Conservation (phyloP, 352 stramenopile genomes). For the Pythium rhizo-oryzae region DNA sequence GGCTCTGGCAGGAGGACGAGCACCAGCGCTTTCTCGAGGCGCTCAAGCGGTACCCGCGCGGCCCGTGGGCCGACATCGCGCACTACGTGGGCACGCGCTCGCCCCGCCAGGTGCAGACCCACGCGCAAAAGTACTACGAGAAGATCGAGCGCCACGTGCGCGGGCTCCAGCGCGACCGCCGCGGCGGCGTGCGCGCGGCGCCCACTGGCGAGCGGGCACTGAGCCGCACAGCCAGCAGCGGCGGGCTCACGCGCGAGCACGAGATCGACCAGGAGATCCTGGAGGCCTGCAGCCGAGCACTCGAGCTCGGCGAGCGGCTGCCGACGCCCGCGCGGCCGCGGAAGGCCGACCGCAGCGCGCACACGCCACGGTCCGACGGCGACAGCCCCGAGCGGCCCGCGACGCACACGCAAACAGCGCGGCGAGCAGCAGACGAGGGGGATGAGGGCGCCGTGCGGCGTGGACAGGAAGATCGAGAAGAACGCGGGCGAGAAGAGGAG, state of each 20-base stretch:
- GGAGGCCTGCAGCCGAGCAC: slow-evolving; percentile 22
- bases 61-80: slow-evolving; percentile 40
- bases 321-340: slow-evolving; percentile 14
- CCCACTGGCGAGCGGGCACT: background rate
- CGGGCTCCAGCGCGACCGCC: slow-evolving; percentile 57
- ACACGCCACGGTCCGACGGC: background rate
- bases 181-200: slow-evolving; percentile 17
- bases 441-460: background rate
- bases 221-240: background rate
- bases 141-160: slow-evolving; percentile 69
- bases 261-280: slow-evolving; percentile 49
- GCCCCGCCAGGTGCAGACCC: slow-evolving; percentile 67
- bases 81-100: slow-evolving; percentile 37
- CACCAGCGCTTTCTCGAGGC: slow-evolving; percentile 41
- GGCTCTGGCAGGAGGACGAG: slow-evolving; percentile 40
- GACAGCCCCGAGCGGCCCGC: background rate
- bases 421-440: background rate
- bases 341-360: background rate
- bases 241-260: slow-evolving; percentile 37
- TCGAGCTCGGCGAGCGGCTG: slow-evolving; percentile 18
- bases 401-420: background rate
- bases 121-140: slow-evolving; percentile 67
- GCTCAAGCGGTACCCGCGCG: slow-evolving; percentile 34
- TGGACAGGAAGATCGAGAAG: background rate
- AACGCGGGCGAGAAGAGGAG: background rate